Evolutionary conservation across 805 yeast genomes (phyloP).

Genomic region (Starmera dryadoides): DNA sequence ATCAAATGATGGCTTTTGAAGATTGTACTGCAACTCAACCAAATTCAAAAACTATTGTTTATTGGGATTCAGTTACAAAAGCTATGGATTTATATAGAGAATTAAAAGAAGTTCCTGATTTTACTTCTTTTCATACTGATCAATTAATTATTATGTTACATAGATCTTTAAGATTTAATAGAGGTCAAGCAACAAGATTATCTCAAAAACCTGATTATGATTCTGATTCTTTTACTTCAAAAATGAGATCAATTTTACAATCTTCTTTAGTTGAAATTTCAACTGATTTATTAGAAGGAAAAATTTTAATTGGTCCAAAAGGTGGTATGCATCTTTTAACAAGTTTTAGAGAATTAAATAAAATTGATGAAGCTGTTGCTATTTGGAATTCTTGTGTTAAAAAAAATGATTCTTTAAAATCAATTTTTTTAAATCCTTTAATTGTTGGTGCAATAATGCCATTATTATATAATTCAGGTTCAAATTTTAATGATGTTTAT

Average conservation of each 20-base stretch:
- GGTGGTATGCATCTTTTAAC: conserved; percentile 53
- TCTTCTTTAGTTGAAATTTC: conserved; percentile 45
- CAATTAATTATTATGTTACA: conserved; percentile 44
- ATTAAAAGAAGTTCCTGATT: conserved; percentile 37
- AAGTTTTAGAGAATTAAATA: conserved; percentile 51
- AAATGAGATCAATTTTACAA: conserved; percentile 42
- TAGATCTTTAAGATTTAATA: conserved; percentile 48
- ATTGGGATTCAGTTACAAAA: conserved; percentile 45
- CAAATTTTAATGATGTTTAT: conserved; percentile 55
- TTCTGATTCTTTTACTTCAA: conserved; percentile 46
- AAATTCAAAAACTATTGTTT: conserved; percentile 32
- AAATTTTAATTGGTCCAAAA: conserved; percentile 38
- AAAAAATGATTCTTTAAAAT: conserved; percentile 31
- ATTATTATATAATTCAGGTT: conserved; percentile 52
- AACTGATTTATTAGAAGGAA: conserved; percentile 38
- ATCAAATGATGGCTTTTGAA: conserved; percentile 44
- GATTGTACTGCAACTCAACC: conserved; percentile 26
- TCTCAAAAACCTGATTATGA: conserved; percentile 56
- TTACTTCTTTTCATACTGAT: conserved; percentile 38
- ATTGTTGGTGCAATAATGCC: conserved; percentile 68
- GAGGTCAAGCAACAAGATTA: conserved; percentile 46
- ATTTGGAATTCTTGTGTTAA: conserved; percentile 69
- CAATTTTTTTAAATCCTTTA: conserved; percentile 50
- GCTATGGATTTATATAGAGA: conserved; percentile 45
- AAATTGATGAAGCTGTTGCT: conserved; percentile 56